These are phyloP conservation scores for Emergomyces orientalis DNA, from an alignment of 2,329 filamentous ascomycete species.

Conservation along the genomic window DNA sequence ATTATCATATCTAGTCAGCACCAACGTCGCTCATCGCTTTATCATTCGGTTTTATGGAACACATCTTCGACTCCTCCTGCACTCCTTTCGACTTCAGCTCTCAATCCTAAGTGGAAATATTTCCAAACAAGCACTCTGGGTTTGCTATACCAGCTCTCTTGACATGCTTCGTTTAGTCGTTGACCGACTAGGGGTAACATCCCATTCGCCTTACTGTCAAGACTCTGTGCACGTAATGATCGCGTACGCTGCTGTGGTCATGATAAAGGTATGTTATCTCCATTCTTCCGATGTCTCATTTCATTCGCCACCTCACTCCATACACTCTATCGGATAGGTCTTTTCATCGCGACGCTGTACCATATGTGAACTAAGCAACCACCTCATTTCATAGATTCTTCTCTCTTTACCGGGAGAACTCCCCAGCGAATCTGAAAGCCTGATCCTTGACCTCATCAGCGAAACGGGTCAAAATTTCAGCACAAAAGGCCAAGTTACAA, in stretches of 20 bases:
- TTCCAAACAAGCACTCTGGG: conserved; percentile 19
- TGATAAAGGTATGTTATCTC: conserved; percentile 26
- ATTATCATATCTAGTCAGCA: conserved; percentile 8
- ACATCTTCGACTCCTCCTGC: conserved; percentile 32
- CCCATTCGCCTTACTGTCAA: conserved; percentile 33
- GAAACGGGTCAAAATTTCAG: conserved; percentile 16
- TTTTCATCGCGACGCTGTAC: neutral
- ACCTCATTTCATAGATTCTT: conserved; percentile 12
- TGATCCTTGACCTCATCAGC: conserved; percentile 14
- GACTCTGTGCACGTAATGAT: conserved; percentile 38
- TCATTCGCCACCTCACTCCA: neutral
- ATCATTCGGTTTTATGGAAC: conserved; percentile 33
- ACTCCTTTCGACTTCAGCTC: conserved; percentile 30
- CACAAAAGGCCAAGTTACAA: conserved; percentile 14
- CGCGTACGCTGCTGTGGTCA: conserved; percentile 34
- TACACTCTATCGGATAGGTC: neutral
- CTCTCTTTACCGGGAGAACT: conserved; percentile 17
- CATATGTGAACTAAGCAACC: neutral
- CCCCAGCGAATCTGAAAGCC: conserved; percentile 12
- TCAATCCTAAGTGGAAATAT: conserved; percentile 20
- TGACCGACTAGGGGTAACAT: conserved; percentile 18
- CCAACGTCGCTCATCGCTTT: conserved; percentile 28
- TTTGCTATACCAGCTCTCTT: conserved; percentile 23
- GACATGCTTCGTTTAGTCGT: conserved; percentile 28
- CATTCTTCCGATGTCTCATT: neutral